phyloP scores from a whole-genome alignment of 192 early-diverging fungal species.

The Rhizophagus prolifer region DNA sequence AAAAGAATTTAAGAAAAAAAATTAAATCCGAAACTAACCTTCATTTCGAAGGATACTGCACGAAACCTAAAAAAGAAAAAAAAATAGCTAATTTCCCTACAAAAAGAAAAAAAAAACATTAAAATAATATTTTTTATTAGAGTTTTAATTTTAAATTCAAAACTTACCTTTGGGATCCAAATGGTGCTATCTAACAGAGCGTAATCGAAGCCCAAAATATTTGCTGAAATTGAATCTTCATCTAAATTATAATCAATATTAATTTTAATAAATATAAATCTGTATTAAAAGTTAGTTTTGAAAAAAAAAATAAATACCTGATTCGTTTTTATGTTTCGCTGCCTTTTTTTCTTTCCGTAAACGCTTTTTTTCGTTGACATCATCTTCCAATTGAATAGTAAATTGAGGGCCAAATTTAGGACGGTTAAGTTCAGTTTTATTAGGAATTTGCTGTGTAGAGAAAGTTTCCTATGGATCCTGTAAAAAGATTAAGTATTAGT shows the following conservation, averaged over 20 bases:
- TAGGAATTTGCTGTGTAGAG: not conserved
- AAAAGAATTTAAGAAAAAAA: too few relatives aligned
- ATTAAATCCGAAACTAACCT: too few relatives aligned
- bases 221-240: slow-evolving; percentile 52
- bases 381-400: slow-evolving; percentile 61
- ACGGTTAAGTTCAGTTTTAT: slow-evolving; percentile 11
- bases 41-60: too few relatives aligned
- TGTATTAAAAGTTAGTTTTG: slow-evolving; percentile 2
- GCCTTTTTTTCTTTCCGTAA: slow-evolving; percentile 66
- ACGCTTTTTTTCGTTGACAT: slow-evolving; percentile 58
- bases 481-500: slow-evolving; percentile 14
- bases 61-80: too few relatives aligned
- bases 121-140: too few relatives aligned
- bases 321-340: slow-evolving; percentile 7
- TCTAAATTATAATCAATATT: too few relatives aligned
- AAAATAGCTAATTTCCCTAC: too few relatives aligned
- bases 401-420: slow-evolving; percentile 64
- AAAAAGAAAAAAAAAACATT: too few relatives aligned
- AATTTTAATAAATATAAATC: too few relatives aligned
- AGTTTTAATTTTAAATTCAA: too few relatives aligned
- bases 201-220: slow-evolving; percentile 69
- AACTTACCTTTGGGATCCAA: too few relatives aligned
- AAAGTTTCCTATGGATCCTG: slow-evolving; percentile 10
- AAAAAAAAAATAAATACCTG: too few relatives aligned
- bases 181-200: slow-evolving; percentile 63